Evolutionary conservation across 306 rosid species (phyloP), one percentile per base, ranked within the genome.

Genomic region (Inga laurina): DNA sequence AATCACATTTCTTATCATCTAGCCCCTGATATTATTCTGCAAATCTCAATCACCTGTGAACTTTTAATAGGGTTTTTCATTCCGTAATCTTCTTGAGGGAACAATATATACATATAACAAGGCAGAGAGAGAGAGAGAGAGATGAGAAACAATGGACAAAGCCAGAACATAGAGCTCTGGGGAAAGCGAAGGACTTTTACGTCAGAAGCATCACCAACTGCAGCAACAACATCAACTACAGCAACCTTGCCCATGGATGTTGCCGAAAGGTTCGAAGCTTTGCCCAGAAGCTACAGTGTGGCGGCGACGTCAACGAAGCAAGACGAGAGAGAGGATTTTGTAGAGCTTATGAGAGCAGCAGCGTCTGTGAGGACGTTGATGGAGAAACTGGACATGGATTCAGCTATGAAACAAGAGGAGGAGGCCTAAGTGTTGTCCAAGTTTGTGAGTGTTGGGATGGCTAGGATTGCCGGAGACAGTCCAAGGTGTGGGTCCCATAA

Each of bases 281-380:
- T 93, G 68, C 91, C 95, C 3, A 92, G 92, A 79, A 90, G 94
- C 77, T 84, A 70, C 73, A 94, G 95, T 52, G 83, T 30, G 0
- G 88, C 86, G 8, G 8, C 43, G 43, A 39, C 93, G 2, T 27
- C 30, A 27, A 13, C 88, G 1, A 78, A 85, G 86, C 69, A 86
- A 12, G 66, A 35, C 4, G 81, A 56, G 0, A 14, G 3, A 19
- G 91, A 92, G 2, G 97, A 92, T 75, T 91, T 74, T 22, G 81
- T 89, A 2, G 97, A 92, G 82, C 93, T 94, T 0, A 56, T 94
- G 13, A 90, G 98, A 48, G 97, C 91, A 48, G 97, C 91, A 18
- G 95, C 98, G 2, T 92, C 98, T 8, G 93, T 91, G 1, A 88
- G 91, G 46, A 87, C 86, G 41, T n/a, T 80, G 49, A 85, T 67